Conservation (phyloP, 2,329 filamentous ascomycete genomes). For the Verticillium nubilum region DNA sequence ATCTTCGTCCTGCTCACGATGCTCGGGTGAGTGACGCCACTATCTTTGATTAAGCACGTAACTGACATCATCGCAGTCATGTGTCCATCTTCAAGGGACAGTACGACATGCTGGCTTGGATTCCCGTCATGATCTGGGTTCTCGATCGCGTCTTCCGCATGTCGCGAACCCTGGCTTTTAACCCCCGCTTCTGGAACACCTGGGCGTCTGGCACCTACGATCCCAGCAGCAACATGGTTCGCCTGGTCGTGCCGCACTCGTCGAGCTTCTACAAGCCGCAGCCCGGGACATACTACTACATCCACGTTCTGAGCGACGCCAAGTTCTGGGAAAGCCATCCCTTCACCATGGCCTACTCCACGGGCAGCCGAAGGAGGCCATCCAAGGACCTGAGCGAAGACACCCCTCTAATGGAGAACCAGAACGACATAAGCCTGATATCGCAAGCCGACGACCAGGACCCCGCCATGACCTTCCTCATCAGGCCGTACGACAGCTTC, state of each 20-base stretch:
- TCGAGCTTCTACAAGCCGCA: slow-evolving; percentile 25
- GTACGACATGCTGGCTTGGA: slow-evolving; percentile 45
- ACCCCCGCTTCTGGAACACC: slow-evolving; percentile 29
- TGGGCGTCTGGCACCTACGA: slow-evolving; percentile 28
- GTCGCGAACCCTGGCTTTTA: slow-evolving; percentile 34
- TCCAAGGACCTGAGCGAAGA: slow-evolving; percentile 22
- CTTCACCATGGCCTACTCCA: slow-evolving; percentile 35
- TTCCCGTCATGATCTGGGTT: slow-evolving; percentile 42
- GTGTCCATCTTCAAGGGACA: slow-evolving; percentile 45
- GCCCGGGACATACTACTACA: slow-evolving; percentile 39
- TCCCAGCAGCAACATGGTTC: slow-evolving; percentile 32
- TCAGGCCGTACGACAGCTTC: slow-evolving; percentile 39
- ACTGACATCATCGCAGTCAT: slow-evolving; percentile 25
- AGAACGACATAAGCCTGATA: not conserved
- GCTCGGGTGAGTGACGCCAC: slow-evolving; percentile 38
- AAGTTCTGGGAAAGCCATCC: slow-evolving; percentile 45
- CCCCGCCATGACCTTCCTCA: slow-evolving; percentile 33
- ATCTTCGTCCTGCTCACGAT: slow-evolving; percentile 43
- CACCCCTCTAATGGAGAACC: slow-evolving; percentile 21
- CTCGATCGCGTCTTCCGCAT: slow-evolving; percentile 41
- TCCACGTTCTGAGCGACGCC: slow-evolving; percentile 33
- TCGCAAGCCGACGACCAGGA: not conserved
- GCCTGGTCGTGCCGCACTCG: slow-evolving; percentile 30
- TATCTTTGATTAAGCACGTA: not conserved
- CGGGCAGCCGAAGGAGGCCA: not conserved